phyloP scores from a whole-genome alignment of 2,329 filamentous ascomycete species.

The Colletotrichum cuscutae region DNA sequence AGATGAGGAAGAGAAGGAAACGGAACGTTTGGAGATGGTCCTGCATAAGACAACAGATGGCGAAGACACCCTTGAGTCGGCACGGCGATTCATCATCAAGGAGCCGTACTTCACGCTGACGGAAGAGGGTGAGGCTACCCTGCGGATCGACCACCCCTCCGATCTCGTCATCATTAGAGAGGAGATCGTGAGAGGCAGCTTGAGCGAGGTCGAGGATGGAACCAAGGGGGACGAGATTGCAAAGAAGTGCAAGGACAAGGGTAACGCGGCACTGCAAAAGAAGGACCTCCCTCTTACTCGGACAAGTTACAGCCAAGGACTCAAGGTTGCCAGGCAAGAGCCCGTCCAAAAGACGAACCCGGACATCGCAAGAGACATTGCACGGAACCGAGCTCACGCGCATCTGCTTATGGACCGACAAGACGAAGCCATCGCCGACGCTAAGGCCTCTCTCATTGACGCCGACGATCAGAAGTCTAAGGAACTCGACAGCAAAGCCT shows the following conservation, averaged over 20 bases:
- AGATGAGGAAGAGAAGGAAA: conserved; percentile 39
- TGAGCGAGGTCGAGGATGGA: background rate
- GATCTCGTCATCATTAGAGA: conserved; percentile 39
- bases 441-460: conserved; percentile 42
- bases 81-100: conserved; percentile 53
- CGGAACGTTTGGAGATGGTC: conserved; percentile 43
- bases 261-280: conserved; percentile 42
- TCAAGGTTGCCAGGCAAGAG: conserved; percentile 28
- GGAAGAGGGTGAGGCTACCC: conserved; percentile 48
- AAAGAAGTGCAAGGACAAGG: conserved; percentile 40
- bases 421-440: conserved; percentile 45
- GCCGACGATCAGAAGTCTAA: conserved; percentile 9
- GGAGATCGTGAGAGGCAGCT: background rate
- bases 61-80: conserved; percentile 46
- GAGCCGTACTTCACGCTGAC: conserved; percentile 61
- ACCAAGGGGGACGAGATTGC: conserved; percentile 27
- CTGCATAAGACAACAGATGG: conserved; percentile 47
- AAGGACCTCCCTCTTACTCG: conserved; percentile 37
- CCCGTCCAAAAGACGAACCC: conserved; percentile 1
- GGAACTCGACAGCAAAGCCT: conserved; percentile 45
- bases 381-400: conserved; percentile 44
- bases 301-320: conserved; percentile 41
- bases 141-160: conserved; percentile 50
- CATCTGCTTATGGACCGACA: conserved; percentile 44
- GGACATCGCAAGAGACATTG: conserved; percentile 43